Evolutionary conservation across 2,329 filamentous ascomycete species (phyloP), one percentile per base, ranked within the genome.

Genomic region (Drechslerella coelobrocha): DNA sequence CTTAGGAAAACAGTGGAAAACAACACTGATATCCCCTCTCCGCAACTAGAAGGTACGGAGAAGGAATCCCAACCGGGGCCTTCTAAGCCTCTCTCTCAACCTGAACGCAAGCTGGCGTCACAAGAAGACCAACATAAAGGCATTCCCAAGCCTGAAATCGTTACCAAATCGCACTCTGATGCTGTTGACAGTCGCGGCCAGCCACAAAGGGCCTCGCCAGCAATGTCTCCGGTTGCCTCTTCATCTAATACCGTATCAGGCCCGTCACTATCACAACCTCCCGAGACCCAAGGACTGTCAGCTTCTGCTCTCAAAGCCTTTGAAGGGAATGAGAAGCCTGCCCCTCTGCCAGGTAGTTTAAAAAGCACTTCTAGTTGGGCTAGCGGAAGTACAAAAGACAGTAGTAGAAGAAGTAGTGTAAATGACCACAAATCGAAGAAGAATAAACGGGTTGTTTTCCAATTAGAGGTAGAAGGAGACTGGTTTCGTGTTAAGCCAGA

Each of bases 351-450:
- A 1, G 65, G 68, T 53, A 72, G 68, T 43, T 52, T 72, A 43
- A 72, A 72, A 34, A 72, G 68, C 26, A 72, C 68, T 19, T 72
- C 68, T 23, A 72, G 68, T 43, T 72, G 68, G 68, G 50, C 61
- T 29, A 72, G 68, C 29, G 60, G 61, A 29, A 66, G 68, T 48
- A 53, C 54, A 21, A 72, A 66, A 29, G 61, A 72, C 26, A 72
- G 68, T 54, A 51, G 34, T 19, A 57, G 68, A 41, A 72, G 68
- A 37, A 72, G 61, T 43, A 72, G 68, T 41, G 60, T 66, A 10
- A 62, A 61, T 34, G 61, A 72, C 19, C 62, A 50, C 21, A 61
- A 61, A 29, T 43, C 61, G 10, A 65, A 72, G 59, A 71, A 72
- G 56, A 72, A 72, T 37, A 72, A 72, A 47, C 60, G 52, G n/a